A percentile compares a stretch with the other conserved stretches of the same genome.
Conservation (phyloP, 2,329 filamentous ascomycete genomes). For the Penicillium crustosum region DNA sequence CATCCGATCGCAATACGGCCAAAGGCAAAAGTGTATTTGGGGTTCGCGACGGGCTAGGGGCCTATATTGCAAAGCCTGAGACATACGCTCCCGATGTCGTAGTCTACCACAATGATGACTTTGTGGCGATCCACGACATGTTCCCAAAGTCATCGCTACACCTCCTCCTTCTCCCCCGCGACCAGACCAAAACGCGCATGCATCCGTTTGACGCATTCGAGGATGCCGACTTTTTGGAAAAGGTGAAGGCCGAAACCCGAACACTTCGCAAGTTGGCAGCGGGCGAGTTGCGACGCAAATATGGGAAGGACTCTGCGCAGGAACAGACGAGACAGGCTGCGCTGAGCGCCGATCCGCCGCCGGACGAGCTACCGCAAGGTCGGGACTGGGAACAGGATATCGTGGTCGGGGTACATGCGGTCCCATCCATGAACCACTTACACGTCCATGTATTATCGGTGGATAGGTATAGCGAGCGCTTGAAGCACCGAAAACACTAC, state of each 20-base stretch:
- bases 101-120: slow-evolving; percentile 66
- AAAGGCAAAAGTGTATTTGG: slow-evolving; percentile 34
- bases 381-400: slow-evolving; percentile 78
- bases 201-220: slow-evolving; percentile 79
- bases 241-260: slow-evolving; percentile 60
- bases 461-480: slow-evolving; percentile 69
- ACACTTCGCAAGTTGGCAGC: slow-evolving; percentile 67
- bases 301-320: slow-evolving; percentile 61
- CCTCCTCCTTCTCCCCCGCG: slow-evolving; percentile 80
- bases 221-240: slow-evolving; percentile 65
- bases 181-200: slow-evolving; percentile 56
- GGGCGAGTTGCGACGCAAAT: slow-evolving; percentile 69
- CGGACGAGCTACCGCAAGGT: slow-evolving; percentile 62
- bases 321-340: slow-evolving; percentile 66
- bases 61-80: slow-evolving; percentile 65
- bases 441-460: slow-evolving; percentile 84
- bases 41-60: slow-evolving; percentile 61
- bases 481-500: slow-evolving; percentile 86
- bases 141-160: slow-evolving; percentile 87
- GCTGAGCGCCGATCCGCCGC: slow-evolving; percentile 55
- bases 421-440: slow-evolving; percentile 87
- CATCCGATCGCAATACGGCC: slow-evolving; percentile 18
- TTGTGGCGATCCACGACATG: slow-evolving; percentile 75
- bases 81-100: slow-evolving; percentile 60
- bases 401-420: slow-evolving; percentile 76